These are phyloP conservation scores for Suhomyces kunorum DNA, from an alignment of 1,139 yeast species.

Conservation along the genomic window DNA sequence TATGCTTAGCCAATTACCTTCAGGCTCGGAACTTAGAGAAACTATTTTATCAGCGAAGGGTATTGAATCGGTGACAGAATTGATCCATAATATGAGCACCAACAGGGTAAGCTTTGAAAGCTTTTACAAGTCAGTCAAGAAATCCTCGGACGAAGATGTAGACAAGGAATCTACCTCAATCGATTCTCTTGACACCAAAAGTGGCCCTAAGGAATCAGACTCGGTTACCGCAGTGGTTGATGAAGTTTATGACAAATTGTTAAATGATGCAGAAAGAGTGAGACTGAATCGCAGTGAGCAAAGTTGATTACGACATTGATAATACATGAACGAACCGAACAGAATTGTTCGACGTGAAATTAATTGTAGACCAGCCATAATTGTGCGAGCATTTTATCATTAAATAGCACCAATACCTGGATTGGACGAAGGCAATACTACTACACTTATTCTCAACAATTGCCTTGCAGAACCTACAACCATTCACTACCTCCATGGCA, in stretches of 20 bases:
- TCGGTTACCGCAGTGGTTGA: conserved; percentile 50
- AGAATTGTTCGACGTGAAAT: not conserved
- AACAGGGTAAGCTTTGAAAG: conserved; percentile 56
- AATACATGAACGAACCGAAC: too few species aligned
- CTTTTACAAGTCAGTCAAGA: conserved; percentile 38
- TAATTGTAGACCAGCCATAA: too few species aligned
- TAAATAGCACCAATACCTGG: too few species aligned
- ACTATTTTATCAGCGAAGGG: conserved; percentile 81
- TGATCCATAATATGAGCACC: conserved; percentile 64
- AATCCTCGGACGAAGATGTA: conserved; percentile 14
- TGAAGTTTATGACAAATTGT: conserved; percentile 68
- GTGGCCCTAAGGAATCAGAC: conserved; percentile 11
- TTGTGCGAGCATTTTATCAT: too few species aligned
- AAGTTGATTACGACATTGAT: too few species aligned
- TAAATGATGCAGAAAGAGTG: conserved; percentile 66
- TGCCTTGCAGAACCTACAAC: too few species aligned
- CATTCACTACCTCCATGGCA: not conserved
- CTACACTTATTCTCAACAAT: too few species aligned
- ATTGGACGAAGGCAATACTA: too few species aligned
- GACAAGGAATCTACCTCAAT: conserved; percentile 35
- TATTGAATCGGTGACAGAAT: conserved; percentile 66
- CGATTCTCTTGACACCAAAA: conserved; percentile 27
- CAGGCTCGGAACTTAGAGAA: conserved; percentile 74
- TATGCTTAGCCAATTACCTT: conserved; percentile 53
- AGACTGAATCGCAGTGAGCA: conserved; percentile 44